Evolutionary conservation across 768 basidiomycete species (phyloP).

Genomic region (Naganishia vishniacii): DNA sequence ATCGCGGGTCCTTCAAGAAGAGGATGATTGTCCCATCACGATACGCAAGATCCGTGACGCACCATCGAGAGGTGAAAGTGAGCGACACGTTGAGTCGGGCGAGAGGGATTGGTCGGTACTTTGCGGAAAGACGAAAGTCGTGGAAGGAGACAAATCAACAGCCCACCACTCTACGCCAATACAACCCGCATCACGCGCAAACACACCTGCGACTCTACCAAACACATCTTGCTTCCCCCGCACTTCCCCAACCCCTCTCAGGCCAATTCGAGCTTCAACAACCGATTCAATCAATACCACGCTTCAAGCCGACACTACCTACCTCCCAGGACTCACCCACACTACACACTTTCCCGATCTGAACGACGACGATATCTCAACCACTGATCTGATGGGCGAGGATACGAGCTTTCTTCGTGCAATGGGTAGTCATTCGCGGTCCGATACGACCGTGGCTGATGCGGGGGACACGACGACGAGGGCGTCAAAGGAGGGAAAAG

Average conservation of each 20-base stretch:
- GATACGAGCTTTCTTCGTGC: slow-evolving; percentile 12
- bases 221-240: not conserved
- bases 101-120: not conserved
- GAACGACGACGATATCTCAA: not conserved
- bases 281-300: not conserved
- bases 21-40: not conserved
- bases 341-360: no score
- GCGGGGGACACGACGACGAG: not conserved
- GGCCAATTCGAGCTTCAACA: not conserved
- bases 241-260: not conserved
- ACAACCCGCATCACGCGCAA: no score
- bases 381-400: slow-evolving; percentile 2
- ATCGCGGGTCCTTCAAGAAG: not conserved
- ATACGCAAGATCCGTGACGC: not conserved
- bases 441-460: not conserved
- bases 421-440: not conserved
- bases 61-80: not conserved
- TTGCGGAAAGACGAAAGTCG: no score
- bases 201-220: not conserved
- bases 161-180: no score
- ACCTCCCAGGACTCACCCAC: not conserved
- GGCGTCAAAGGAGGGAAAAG: not conserved
- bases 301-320: not conserved
- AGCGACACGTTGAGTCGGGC: not conserved
- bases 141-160: no score